Conservation (phyloP, 192 early-diverging fungal genomes). For the Mortierella hygrophila region DNA sequence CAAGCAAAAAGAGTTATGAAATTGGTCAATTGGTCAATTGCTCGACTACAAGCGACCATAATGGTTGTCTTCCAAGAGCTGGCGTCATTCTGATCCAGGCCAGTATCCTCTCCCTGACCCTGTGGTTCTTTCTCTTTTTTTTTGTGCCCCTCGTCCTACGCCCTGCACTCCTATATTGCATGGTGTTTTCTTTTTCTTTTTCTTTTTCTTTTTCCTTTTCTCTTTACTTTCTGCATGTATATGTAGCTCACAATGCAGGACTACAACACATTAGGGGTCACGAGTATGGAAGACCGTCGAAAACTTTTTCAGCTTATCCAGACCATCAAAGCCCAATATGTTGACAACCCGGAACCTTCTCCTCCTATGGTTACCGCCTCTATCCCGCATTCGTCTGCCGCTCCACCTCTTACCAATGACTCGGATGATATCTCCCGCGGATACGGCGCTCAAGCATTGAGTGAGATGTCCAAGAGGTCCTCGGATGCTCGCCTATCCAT, state of each 20-base stretch:
- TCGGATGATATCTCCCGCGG: conserved; percentile 35
- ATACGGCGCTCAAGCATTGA: conserved; percentile 25
- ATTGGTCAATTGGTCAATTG: not conserved
- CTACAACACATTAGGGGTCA: conserved; percentile 68
- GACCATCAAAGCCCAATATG: conserved; percentile 50
- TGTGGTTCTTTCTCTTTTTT: conserved; percentile 6
- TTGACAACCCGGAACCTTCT: conserved; percentile 38
- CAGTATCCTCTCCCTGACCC: not conserved
- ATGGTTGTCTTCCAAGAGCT: not conserved
- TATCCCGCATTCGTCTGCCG: conserved; percentile 5
- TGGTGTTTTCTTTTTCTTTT: not conserved
- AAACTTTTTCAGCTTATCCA: conserved; percentile 65
- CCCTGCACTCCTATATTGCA: conserved; percentile 6
- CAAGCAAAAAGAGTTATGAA: not conserved
- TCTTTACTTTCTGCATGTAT: conserved; percentile 4
- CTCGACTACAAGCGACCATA: not conserved
- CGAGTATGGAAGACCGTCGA: conserved; percentile 69
- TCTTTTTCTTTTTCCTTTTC: not conserved
- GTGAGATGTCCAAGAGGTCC: conserved; percentile 31
- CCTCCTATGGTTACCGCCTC: conserved; percentile 11
- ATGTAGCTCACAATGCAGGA: conserved; percentile 86
- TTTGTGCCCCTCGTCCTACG: not conserved
- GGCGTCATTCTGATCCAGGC: not conserved
- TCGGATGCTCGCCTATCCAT: conserved; percentile 46
- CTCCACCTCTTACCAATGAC: not conserved